Evolutionary conservation across 2,329 filamentous ascomycete species (phyloP).

Genomic region (Aspergillus tubingensis): DNA sequence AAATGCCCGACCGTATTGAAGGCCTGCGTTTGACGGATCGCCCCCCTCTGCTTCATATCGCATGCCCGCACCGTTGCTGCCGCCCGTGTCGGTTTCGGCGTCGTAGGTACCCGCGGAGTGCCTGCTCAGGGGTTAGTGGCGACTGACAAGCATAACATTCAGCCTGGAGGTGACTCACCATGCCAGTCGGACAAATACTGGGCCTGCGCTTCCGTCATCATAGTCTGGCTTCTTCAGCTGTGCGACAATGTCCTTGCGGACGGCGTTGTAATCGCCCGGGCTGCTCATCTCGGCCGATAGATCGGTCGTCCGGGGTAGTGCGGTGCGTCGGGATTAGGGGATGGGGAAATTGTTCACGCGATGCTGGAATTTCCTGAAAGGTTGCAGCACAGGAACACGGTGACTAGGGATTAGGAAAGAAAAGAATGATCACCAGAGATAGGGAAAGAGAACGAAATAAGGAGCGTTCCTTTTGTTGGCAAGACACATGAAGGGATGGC

Average conservation of each 20-base stretch:
- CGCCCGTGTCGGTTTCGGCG: conserved; percentile 60
- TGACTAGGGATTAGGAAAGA: not conserved
- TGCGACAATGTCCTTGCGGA: conserved; percentile 56
- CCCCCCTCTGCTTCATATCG: conserved; percentile 65
- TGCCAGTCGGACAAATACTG: conserved; percentile 64
- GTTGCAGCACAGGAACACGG: not conserved
- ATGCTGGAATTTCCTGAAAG: not conserved
- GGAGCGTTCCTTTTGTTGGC: conserved; percentile 24
- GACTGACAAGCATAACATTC: not conserved
- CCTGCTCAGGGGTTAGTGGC: conserved; percentile 38
- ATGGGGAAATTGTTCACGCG: not conserved
- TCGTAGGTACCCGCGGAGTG: conserved; percentile 67
- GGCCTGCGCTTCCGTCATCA: conserved; percentile 66
- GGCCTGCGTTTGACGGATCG: conserved; percentile 65
- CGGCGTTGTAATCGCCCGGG: conserved; percentile 47
- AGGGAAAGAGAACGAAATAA: conserved; percentile 8
- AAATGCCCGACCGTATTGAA: conserved; percentile 65
- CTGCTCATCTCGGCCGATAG: conserved; percentile 40
- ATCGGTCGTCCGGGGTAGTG: conserved; percentile 14
- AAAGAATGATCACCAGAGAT: conserved; percentile 12
- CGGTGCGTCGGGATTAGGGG: conserved; percentile 6
- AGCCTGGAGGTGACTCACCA: conserved; percentile 48
- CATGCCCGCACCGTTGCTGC: conserved; percentile 67
- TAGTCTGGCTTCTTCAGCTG: conserved; percentile 63
- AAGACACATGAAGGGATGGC: conserved; percentile 30